phyloP scores from a whole-genome alignment of 2,329 filamentous ascomycete species.

The Penicillium sp. region DNA sequence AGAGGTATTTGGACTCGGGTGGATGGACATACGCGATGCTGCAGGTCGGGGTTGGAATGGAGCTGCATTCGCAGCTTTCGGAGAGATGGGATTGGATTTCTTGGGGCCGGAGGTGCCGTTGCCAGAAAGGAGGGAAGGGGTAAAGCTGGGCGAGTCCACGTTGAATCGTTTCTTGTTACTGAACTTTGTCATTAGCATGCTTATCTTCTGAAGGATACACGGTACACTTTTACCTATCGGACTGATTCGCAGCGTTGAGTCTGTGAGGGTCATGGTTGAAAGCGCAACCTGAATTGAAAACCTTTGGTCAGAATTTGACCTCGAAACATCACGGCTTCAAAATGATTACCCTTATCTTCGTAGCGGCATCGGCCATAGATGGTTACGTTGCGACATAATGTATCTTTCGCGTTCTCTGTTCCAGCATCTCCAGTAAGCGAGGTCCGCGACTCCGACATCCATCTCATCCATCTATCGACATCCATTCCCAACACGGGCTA shows the following conservation, averaged over 20 bases:
- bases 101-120: constrained; percentile 47
- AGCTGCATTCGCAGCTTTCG: constrained; percentile 82
- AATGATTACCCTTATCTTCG: constrained; percentile 67
- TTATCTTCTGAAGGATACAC: not conserved
- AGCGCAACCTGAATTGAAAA: constrained; percentile 57
- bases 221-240: constrained; percentile 35
- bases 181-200: constrained; percentile 2
- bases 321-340: not conserved
- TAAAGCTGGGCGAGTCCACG: constrained; percentile 95
- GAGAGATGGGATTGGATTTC: constrained; percentile 70
- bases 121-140: constrained; percentile 53
- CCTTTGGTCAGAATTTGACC: not conserved
- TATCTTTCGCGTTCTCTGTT: constrained; percentile 74
- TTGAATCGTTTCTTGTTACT: constrained; percentile 69
- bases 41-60: constrained; percentile 47
- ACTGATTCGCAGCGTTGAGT: constrained; percentile 42
- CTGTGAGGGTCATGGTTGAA: constrained; percentile 82
- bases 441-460: not conserved
- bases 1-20: not conserved
- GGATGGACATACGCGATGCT: constrained; percentile 34
- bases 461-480: constrained; percentile 4
- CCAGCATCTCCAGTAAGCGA: constrained; percentile 8
- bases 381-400: constrained; percentile 83
- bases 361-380: constrained; percentile 93
- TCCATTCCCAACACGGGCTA: not conserved